A percentile compares a stretch with the other conserved stretches of the same genome.
These are phyloP conservation scores for Houttuynia cordata DNA, from an alignment of 164 flowering plant species.

Conservation along the genomic window DNA sequence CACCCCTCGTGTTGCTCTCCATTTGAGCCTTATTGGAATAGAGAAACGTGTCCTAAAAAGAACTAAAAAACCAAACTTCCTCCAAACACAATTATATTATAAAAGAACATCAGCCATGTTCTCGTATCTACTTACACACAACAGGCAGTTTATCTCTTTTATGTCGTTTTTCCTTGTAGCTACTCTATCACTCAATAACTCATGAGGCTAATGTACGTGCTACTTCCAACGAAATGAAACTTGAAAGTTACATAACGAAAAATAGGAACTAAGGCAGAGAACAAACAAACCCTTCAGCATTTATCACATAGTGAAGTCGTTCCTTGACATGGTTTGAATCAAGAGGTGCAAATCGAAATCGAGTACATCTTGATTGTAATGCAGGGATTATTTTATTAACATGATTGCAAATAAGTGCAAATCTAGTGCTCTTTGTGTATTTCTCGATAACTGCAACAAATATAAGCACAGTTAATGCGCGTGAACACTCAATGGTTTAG, in stretches of 20 bases:
- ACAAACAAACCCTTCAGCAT: slow-evolving; percentile 52
- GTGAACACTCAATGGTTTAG: not conserved
- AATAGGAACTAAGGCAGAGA: not conserved
- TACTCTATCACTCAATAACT: no score
- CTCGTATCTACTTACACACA: no score
- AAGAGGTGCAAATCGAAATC: slow-evolving; percentile 96
- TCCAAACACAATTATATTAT: no score
- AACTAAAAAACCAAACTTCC: no score
- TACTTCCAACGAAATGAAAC: not conserved
- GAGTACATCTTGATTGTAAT: slow-evolving; percentile 91
- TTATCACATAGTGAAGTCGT: slow-evolving; percentile 71
- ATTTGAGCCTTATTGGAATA: no score
- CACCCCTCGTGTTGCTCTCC: no score
- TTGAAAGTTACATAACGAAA: not conserved
- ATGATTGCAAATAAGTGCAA: slow-evolving; percentile 86
- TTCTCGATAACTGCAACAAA: slow-evolving; percentile 80
- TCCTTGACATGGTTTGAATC: slow-evolving; percentile 63
- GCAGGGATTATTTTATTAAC: slow-evolving; percentile 98
- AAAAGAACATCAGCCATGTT: no score
- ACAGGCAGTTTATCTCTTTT: no score
- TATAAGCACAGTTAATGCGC: not conserved
- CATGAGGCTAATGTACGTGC: no score
- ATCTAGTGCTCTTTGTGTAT: slow-evolving; percentile 87
- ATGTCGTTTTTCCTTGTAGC: no score
- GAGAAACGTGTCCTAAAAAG: no score